Evolutionary conservation across 2,329 filamentous ascomycete genomes (phyloP), one percentile per base, ranked within the genome.

Genomic region (Nemania sp.): DNA sequence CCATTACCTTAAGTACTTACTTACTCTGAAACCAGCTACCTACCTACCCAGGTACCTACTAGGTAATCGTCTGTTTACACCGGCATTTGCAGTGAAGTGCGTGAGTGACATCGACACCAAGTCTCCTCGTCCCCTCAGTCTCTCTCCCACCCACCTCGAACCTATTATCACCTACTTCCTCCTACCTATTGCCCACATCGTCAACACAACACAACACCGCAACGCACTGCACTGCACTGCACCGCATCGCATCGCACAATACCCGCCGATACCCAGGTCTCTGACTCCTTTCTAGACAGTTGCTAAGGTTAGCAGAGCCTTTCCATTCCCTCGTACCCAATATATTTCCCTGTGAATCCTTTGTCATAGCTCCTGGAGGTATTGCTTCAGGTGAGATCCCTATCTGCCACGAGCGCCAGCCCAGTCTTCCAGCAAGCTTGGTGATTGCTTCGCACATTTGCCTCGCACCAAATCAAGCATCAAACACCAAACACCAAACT

Each of bases 141-240:
- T 51, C 29, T 29, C 20, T 15, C 20, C 49, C 47, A 26, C 32
- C 7, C 32, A 35, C 32, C 32, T 35, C 7, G 32, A n/a, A n/a
- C n/a, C n/a, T n/a, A n/a, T n/a, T n/a, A n/a, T 41, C 58, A 66
- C 53, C 66, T 62, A 53, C 58, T 51, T 32, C n/a, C 53, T 54
- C 51, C n/a, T 32, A 52, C n/a, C n/a, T n/a, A 43, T 66, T 57
- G 20, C 24, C 38, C 29, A 18, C 49, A 35, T 47, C 41, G 29
- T 26, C 56, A 35, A 29, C 53, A 27, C 47, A 26, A 41, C 27
- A 56, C 43, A 41, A 38, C 35, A 49, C 24, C 7, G 7, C 47
- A 59, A 45, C 18, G 4, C 5, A 41, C 32, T 5, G 13, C 35
- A 41, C 35, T 3, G 13, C 20, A 13, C 22, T 5, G 4, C 29